Evolutionary conservation across 1,284 basidiomycete species (phyloP).

Genomic region (Agaricales sp.): DNA sequence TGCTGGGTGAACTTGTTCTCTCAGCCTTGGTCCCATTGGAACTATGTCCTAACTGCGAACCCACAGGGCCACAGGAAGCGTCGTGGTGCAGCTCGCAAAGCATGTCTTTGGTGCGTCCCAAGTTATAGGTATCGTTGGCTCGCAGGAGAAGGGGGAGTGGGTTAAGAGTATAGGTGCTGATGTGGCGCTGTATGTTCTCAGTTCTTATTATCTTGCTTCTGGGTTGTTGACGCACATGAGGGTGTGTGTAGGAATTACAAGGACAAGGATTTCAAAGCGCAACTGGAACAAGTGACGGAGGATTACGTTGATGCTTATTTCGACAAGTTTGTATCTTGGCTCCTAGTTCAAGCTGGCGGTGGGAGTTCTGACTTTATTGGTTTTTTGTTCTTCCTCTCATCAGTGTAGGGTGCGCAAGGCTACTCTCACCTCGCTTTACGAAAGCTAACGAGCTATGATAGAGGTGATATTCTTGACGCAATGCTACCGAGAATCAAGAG

Average conservation of each 20-base stretch:
- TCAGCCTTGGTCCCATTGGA: not conserved
- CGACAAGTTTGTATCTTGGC: not conserved
- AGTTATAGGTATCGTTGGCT: not conserved
- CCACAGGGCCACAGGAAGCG: not conserved
- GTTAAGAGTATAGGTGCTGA: not conserved
- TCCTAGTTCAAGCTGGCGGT: too few relatives aligned
- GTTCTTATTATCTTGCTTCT: not conserved
- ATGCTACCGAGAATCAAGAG: not conserved
- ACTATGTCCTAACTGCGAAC: not conserved
- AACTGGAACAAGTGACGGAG: not conserved
- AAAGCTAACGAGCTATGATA: not conserved
- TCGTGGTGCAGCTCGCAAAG: not conserved
- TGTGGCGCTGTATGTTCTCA: not conserved
- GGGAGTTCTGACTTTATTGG: not conserved
- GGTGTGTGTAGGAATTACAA: not conserved
- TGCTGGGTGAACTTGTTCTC: not conserved
- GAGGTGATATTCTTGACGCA: not conserved
- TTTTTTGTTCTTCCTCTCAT: not conserved
- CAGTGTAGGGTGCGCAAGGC: not conserved
- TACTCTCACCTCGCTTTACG: not conserved
- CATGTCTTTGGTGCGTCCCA: not conserved
- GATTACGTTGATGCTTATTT: not conserved
- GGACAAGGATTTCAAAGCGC: not conserved
- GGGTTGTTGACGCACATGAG: not conserved
- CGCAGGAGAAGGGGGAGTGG: not conserved